Conservation (phyloP, 1,284 basidiomycete species). For the Leucoagaricus sp. region DNA sequence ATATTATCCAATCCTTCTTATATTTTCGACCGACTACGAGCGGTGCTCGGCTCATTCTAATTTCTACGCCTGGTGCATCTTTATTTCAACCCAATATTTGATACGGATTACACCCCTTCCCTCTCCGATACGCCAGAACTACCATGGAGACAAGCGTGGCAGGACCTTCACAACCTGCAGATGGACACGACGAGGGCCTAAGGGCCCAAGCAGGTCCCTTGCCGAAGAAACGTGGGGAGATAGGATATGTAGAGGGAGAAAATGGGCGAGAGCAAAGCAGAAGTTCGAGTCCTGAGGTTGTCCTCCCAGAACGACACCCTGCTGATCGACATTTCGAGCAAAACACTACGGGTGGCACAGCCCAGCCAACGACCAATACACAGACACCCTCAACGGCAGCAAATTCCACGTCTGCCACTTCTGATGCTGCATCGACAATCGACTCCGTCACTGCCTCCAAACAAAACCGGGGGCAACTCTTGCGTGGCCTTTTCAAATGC, state of each 20-base stretch:
- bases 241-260: constrained; percentile 55
- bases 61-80: constrained; percentile 19
- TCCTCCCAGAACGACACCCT: constrained; percentile 50
- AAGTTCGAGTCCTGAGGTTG: constrained; percentile 18
- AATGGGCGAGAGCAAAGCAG: constrained; percentile 25
- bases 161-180: constrained; percentile 2
- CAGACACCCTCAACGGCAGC: constrained; percentile 16
- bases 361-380: constrained; percentile 17
- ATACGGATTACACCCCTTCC: background rate
- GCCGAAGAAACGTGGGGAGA: constrained; percentile 65
- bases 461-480: constrained; percentile 33
- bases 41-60: constrained; percentile 13
- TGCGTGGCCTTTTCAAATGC: constrained; percentile 42
- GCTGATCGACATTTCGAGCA: constrained; percentile 48
- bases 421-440: constrained; percentile 20
- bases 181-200: constrained; percentile 16
- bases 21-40: background rate
- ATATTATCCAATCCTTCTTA: constrained; percentile 7
- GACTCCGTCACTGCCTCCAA: constrained; percentile 27
- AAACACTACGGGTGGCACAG: constrained; percentile 9
- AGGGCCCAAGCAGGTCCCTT: constrained; percentile 59
- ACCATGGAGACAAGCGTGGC: background rate
- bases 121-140: background rate
- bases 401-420: constrained; percentile 19
- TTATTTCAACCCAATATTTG: background rate